Percentiles rank a stretch among this genome's conserved stretches.
These are phyloP conservation scores for Xylariales sp. DNA, from an alignment of 2,329 filamentous ascomycete genomes.

Conservation along the genomic window DNA sequence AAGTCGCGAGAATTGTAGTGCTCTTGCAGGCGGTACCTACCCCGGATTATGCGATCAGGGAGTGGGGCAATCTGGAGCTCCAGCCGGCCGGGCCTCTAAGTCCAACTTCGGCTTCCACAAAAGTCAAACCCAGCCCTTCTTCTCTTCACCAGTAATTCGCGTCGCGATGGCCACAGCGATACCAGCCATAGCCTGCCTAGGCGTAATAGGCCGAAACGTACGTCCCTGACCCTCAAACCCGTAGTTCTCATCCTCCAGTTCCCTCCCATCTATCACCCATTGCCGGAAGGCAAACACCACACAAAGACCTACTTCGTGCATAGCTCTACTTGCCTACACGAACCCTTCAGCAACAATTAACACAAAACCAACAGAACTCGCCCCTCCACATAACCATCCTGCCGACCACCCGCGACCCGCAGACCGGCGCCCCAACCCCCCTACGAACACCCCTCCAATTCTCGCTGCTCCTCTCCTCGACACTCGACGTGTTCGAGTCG, in stretches of 20 bases:
- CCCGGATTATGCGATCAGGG: too few species aligned
- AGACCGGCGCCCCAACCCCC: conserved; percentile 45
- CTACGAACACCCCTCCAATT: conserved; percentile 79
- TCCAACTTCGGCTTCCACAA: background rate
- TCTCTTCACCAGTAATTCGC: too few species aligned
- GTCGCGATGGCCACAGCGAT: conserved; percentile 52
- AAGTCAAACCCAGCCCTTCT: too few species aligned
- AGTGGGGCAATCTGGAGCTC: background rate
- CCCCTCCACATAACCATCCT: conserved; percentile 92
- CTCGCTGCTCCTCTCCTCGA: conserved; percentile 83
- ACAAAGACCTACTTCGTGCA: too few species aligned
- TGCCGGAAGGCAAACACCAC: too few species aligned
- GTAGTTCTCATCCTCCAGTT: background rate
- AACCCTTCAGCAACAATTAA: background rate
- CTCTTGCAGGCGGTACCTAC: too few species aligned
- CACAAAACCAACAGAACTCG: conserved; percentile 65
- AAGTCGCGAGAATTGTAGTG: too few species aligned
- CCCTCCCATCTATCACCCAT: background rate
- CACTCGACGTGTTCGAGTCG: conserved; percentile 89
- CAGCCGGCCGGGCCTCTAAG: background rate
- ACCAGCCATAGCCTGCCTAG: conserved; percentile 87
- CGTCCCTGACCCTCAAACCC: conserved; percentile 19
- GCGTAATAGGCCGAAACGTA: conserved; percentile 90
- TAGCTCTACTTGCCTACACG: too few species aligned
- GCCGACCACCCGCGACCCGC: conserved; percentile 46